phyloP scores from a whole-genome alignment of 2,329 filamentous ascomycete species.

The Cercospora beticola region DNA sequence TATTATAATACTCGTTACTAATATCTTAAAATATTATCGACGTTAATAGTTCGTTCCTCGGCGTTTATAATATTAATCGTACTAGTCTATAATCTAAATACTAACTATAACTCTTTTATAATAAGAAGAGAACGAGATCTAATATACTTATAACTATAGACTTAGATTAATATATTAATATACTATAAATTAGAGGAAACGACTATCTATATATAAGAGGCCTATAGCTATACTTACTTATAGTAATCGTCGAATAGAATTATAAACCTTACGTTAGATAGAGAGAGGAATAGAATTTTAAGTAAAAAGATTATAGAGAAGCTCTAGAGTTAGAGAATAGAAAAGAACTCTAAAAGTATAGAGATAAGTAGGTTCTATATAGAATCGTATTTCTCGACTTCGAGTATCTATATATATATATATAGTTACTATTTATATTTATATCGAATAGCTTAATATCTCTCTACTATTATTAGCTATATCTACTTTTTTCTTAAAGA shows the following conservation, averaged over 20 bases:
- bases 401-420: not conserved
- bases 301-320: not conserved
- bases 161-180: not conserved
- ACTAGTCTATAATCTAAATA: not conserved
- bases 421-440: not conserved
- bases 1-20: not conserved
- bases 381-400: not conserved
- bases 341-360: not conserved
- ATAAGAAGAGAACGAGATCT: not conserved
- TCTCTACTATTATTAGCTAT: not conserved
- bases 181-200: not conserved
- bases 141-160: not conserved
- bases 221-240: not conserved
- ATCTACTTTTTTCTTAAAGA: not conserved
- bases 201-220: not conserved
- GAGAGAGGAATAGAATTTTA: not conserved
- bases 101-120: not conserved
- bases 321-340: not conserved
- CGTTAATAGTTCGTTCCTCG: not conserved
- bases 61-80: not conserved
- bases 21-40: not conserved
- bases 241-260: not conserved
- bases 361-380: not conserved
- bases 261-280: not conserved
- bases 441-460: not conserved